phyloP scores from a whole-genome alignment of 352 stramenopile species.

The Phytophthora brassicae region DNA sequence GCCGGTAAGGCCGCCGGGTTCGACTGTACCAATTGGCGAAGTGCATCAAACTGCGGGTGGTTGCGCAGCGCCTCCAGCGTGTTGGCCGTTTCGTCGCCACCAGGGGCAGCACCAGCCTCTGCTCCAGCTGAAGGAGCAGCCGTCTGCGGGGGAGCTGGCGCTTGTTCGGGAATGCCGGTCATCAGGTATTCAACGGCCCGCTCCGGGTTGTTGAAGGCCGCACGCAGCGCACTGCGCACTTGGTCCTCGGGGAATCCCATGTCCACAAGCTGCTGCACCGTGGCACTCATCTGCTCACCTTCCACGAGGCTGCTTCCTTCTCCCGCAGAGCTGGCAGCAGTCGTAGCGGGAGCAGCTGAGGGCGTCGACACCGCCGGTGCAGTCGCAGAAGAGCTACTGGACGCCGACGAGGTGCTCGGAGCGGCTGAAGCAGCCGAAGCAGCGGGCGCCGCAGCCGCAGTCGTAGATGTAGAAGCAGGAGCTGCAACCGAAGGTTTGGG shows the following conservation, averaged over 20 bases:
- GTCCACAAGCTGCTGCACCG: slow-evolving; percentile 75
- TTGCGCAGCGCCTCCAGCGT: slow-evolving; percentile 80
- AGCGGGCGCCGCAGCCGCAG: slow-evolving; percentile 26
- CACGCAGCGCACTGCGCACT: slow-evolving; percentile 68
- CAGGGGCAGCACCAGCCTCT: slow-evolving; percentile 1
- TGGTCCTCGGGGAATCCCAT: slow-evolving; percentile 91
- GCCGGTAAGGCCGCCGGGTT: slow-evolving; percentile 79
- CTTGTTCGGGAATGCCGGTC: slow-evolving; percentile 79
- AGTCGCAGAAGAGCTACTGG: slow-evolving; percentile 64
- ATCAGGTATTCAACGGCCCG: slow-evolving; percentile 89
- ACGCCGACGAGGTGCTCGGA: slow-evolving; percentile 70
- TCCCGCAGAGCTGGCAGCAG: slow-evolving; percentile 25
- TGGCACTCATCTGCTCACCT: slow-evolving; percentile 50
- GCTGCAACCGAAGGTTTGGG: slow-evolving; percentile 44
- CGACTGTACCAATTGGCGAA: slow-evolving; percentile 81
- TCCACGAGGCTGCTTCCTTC: slow-evolving; percentile 21
- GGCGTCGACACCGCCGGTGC: slow-evolving; percentile 66
- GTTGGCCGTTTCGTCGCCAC: slow-evolving; percentile 29
- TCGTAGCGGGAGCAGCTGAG: slow-evolving; percentile 50
- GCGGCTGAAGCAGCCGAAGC: slow-evolving; percentile 31
- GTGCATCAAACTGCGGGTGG: slow-evolving; percentile 82
- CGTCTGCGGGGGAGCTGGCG: slow-evolving; percentile 30
- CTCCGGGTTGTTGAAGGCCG: slow-evolving; percentile 87
- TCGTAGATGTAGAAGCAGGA: slow-evolving; percentile 33
- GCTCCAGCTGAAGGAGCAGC: slow-evolving; percentile 14